Base-by-base conservation (phyloP, 495 filamentous ascomycete genomes). In the Xylaria castorea region DNA sequence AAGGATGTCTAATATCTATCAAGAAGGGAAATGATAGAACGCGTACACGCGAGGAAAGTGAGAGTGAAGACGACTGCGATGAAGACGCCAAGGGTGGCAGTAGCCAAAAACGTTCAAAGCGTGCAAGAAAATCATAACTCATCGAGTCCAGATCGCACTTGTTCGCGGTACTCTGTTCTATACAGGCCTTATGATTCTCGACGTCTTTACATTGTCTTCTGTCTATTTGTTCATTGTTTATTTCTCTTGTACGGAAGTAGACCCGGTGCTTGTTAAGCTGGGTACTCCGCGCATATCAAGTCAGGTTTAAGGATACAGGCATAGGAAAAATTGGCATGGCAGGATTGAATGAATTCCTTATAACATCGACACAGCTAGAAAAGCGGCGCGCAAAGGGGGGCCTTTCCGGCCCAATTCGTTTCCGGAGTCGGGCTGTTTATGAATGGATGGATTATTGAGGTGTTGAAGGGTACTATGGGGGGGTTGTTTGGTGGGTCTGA, bases 1-100 rank as follows among this genome's bases (percentile, higher is more conserved):
- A 94, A 82, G 92, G 92, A 36, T 92, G 91, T 73, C 85, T 92
- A 48, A 93, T 94, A 74, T 90, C 90, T 66, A 92, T 93, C 68
- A 94, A 93, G 84, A 94, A 94, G 78, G 92, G 92, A n/a, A 93
- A 92, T 72, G 90, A 92, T 70, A 79, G 83, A 64, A 81, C 74
- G n/a, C 82, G 87, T 36, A 76, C 80, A 22, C 82, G 84, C 25
- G 86, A 87, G 2, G 85, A 86, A 9, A 85, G 83, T 46, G 85
- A 85, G 3, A 85, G 86, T 0, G 81, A 84, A 1, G 83, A 84
- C 5, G 83, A 85, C 0, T 83, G 80, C 3, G 84, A 82, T 1
- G 78, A 76, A 44, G 63, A 66, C 11, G 36, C 51, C n/a, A 66
- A 71, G 2, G 73, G 72, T 11, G 67, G 71, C 42, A 40, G 71